phyloP scores from a whole-genome alignment of 2,329 filamentous ascomycete genomes.

The Botrytis tulipae region DNA sequence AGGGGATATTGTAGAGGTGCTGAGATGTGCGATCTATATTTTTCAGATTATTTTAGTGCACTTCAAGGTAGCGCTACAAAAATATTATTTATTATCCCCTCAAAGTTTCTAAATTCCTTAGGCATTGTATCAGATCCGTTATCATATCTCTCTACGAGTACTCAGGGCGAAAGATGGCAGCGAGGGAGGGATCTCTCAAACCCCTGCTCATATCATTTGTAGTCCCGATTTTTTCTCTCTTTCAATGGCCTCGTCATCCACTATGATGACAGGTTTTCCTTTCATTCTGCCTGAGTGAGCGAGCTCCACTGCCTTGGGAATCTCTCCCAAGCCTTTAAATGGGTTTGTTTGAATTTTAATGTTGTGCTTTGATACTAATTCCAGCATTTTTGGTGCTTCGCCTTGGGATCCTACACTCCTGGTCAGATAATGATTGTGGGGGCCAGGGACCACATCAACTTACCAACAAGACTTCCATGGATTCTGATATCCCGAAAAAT shows the following conservation, averaged over 20 bases:
- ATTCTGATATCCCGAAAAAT: constrained; percentile 54
- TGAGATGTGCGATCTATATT: constrained; percentile 15
- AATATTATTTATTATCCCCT: not conserved
- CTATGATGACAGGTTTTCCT: constrained; percentile 54
- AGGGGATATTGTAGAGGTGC: not conserved
- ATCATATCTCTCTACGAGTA: not conserved
- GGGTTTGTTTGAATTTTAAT: constrained; percentile 51
- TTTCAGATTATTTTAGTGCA: not conserved
- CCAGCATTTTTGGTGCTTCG: constrained; percentile 49
- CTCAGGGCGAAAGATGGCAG: not conserved
- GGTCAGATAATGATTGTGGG: constrained; percentile 12
- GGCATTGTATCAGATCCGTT: not conserved
- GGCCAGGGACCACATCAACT: constrained; percentile 16
- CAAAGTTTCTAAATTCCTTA: not conserved
- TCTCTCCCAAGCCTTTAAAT: constrained; percentile 52
- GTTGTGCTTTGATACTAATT: constrained; percentile 46
- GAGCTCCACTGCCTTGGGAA: constrained; percentile 50
- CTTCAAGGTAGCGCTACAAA: not conserved
- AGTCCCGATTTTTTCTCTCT: constrained; percentile 30
- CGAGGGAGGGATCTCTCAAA: not conserved
- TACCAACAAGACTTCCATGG: constrained; percentile 44
- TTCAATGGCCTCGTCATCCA: constrained; percentile 44
- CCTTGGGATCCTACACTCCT: constrained; percentile 41
- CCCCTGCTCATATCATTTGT: constrained; percentile 24
- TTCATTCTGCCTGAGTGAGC: constrained; percentile 53